phyloP scores from a whole-genome alignment of 2,329 filamentous ascomycete species.

The Dendryphion nanum region DNA sequence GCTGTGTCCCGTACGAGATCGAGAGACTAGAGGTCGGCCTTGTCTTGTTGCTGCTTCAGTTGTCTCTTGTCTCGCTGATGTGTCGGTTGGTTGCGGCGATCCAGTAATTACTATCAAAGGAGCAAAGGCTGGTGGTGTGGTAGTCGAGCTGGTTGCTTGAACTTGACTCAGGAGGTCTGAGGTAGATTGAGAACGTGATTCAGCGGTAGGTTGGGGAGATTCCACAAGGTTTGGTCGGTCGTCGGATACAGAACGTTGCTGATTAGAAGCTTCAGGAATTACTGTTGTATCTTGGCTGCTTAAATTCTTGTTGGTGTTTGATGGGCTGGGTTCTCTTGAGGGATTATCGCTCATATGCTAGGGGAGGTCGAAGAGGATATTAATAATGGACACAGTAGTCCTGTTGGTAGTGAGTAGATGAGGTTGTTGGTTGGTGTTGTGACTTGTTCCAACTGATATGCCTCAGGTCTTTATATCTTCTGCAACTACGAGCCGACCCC shows the following conservation, averaged over 20 bases:
- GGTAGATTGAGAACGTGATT: slow-evolving; percentile 10
- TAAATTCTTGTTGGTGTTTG: slow-evolving; percentile 15
- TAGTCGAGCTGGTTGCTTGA: slow-evolving; percentile 5
- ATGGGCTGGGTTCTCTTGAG: slow-evolving; percentile 20
- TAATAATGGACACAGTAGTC: not conserved
- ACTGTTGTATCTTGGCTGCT: slow-evolving; percentile 7
- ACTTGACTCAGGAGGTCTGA: slow-evolving; percentile 4
- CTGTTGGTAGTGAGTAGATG: slow-evolving; percentile 3
- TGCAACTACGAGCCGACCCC: slow-evolving; percentile 9
- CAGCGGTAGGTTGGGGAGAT: slow-evolving; percentile 21
- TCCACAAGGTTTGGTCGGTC: slow-evolving; percentile 12
- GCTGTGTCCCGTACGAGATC: slow-evolving; percentile 7
- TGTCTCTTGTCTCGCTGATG: slow-evolving; percentile 5
- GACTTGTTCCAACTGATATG: slow-evolving; percentile 9
- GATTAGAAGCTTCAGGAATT: slow-evolving; percentile 10
- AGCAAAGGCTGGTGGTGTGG: not conserved
- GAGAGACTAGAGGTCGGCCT: slow-evolving; percentile 12
- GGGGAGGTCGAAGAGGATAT: slow-evolving; percentile 1
- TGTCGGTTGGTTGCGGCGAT: slow-evolving; percentile 6
- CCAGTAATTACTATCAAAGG: slow-evolving; percentile 20
- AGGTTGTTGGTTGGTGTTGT: slow-evolving; percentile 8
- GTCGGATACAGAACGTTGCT: slow-evolving; percentile 5
- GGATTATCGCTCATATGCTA: slow-evolving; percentile 22
- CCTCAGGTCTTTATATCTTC: slow-evolving; percentile 21
- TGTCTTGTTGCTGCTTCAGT: slow-evolving; percentile 9